These are phyloP conservation scores for Mycena chlorophos DNA, from an alignment of 768 basidiomycete genomes.

Conservation along the genomic window DNA sequence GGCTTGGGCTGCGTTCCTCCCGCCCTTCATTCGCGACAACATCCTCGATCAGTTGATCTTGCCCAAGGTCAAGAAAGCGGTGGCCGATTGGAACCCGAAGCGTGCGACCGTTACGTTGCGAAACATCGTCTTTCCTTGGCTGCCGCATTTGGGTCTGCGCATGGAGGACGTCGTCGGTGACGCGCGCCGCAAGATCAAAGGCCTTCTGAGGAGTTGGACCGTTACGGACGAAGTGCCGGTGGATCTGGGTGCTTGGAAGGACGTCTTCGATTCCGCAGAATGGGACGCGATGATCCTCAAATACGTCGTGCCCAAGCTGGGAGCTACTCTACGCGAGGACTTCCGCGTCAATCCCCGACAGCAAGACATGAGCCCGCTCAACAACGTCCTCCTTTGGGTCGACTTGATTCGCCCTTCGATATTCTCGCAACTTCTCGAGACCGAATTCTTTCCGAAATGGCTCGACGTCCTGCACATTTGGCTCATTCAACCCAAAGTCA, in stretches of 20 bases:
- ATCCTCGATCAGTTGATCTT: constrained; percentile 93
- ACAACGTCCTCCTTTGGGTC: constrained; percentile 77
- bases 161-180: constrained; percentile 86
- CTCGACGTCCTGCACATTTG: constrained; percentile 87
- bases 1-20: constrained; percentile 84
- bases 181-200: constrained; percentile 82
- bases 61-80: constrained; percentile 85
- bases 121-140: constrained; percentile 91
- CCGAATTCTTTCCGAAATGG: constrained; percentile 98
- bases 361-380: constrained; percentile 84
- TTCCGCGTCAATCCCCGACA: constrained; percentile 89
- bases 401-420: constrained; percentile 71
- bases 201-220: constrained; percentile 72
- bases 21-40: constrained; percentile 90
- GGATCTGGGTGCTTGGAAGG: constrained; percentile 81
- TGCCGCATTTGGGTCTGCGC: constrained; percentile 82
- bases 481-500: constrained; percentile 87
- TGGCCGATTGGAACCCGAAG: constrained; percentile 80
- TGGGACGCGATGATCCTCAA: constrained; percentile 93
- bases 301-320: constrained; percentile 90
- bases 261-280: constrained; percentile 77
- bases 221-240: constrained; percentile 69
- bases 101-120: constrained; percentile 63
- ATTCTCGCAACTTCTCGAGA: constrained; percentile 81
- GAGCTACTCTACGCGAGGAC: constrained; percentile 74